These are phyloP conservation scores for Thielaviopsis ethacetica DNA, from an alignment of 2,329 filamentous ascomycete genomes.

Conservation along the genomic window DNA sequence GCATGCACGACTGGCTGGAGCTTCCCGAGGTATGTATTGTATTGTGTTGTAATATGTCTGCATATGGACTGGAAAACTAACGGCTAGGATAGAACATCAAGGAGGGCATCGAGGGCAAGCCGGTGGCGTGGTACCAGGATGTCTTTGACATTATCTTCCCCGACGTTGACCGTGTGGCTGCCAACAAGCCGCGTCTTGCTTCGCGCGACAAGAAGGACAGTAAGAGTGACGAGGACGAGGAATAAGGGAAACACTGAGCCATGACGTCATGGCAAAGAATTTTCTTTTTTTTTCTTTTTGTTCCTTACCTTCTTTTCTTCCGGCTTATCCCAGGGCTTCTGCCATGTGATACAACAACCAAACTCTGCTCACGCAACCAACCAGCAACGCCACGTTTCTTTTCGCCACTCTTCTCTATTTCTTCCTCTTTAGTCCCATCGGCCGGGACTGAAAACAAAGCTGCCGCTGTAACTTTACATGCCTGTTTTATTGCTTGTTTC, in stretches of 20 bases:
- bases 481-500: neutral
- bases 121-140: constrained; percentile 85
- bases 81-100: constrained; percentile 69
- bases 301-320: constrained; percentile 5
- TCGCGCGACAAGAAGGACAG: constrained; percentile 31
- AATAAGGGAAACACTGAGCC: neutral
- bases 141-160: constrained; percentile 88
- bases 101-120: constrained; percentile 78
- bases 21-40: constrained; percentile 66
- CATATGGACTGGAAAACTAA: constrained; percentile 4
- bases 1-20: constrained; percentile 93
- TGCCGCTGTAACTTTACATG: constrained; percentile 10
- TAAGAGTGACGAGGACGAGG: constrained; percentile 22
- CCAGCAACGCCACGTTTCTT: neutral
- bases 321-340: neutral
- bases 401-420: constrained; percentile 6
- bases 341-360: neutral
- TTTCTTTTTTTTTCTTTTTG: neutral
- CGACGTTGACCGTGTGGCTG: constrained; percentile 53
- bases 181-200: constrained; percentile 39
- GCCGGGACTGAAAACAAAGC: neutral
- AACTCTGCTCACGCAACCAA: constrained; percentile 6
- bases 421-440: neutral
- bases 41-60: neutral
- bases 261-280: neutral